These are phyloP conservation scores for Hordeum marinum DNA, from an alignment of 176 grass and related monocot species.

Conservation along the genomic window DNA sequence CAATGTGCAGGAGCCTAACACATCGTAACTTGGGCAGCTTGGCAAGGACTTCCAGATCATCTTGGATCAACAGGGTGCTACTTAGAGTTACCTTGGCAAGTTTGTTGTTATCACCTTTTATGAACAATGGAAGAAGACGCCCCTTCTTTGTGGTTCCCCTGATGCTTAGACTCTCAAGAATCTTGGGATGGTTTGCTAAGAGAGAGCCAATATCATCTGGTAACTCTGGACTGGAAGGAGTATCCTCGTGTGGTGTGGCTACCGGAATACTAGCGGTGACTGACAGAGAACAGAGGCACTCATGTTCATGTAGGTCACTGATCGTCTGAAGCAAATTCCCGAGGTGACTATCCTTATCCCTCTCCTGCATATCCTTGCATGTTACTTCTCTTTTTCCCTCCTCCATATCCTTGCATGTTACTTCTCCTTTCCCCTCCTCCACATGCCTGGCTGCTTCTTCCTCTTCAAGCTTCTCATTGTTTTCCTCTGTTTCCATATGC, in stretches of 20 bases:
- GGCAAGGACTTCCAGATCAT: neutral
- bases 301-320: neutral
- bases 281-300: neutral
- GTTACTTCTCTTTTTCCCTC: too few species aligned
- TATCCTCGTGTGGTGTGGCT: neutral
- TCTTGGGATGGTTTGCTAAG: neutral
- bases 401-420: too few species aligned
- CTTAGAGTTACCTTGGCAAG: slow-evolving; percentile 27
- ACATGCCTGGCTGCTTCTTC: too few species aligned
- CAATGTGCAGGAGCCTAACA: neutral
- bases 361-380: too few species aligned
- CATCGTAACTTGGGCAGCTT: neutral
- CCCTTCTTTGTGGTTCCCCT: neutral
- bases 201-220: neutral
- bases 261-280: neutral
- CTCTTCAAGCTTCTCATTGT: too few species aligned
- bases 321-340: neutral
- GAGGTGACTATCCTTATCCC: neutral
- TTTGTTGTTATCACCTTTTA: rapidly evolving
- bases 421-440: neutral
- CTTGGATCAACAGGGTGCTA: neutral
- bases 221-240: neutral
- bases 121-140: neutral
- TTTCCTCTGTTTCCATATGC: too few species aligned
- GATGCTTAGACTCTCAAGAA: slow-evolving; percentile 16